phyloP scores from a whole-genome alignment of 208 protist species.

The Zelonia costaricensis region DNA sequence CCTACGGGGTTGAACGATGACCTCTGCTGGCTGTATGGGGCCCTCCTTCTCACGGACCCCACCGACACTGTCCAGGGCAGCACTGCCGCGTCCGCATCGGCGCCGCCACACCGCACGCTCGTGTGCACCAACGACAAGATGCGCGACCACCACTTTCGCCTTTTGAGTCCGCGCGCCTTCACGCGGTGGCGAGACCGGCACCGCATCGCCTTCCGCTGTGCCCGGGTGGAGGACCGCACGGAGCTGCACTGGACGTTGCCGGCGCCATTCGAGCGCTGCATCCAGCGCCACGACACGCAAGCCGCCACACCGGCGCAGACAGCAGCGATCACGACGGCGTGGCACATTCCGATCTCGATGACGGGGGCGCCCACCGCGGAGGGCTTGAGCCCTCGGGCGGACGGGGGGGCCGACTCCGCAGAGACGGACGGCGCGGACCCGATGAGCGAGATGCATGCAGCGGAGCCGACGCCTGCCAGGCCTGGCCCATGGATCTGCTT shows the following conservation, averaged over 20 bases:
- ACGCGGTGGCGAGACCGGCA: conserved; percentile 75
- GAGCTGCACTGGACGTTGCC: conserved; percentile 54
- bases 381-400: no score
- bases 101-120: conserved; percentile 24
- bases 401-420: no score
- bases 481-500: no score
- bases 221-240: conserved; percentile 28
- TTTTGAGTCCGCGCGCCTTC: conserved; percentile 72
- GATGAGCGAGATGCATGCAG: no score
- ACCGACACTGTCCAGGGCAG: conserved; percentile 17
- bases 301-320: no score
- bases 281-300: conserved; percentile 27
- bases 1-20: conserved; percentile 78
- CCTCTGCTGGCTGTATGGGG: conserved; percentile 78
- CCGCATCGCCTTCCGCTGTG: conserved; percentile 66
- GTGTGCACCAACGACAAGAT: conserved; percentile 84
- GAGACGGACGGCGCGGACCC: no score
- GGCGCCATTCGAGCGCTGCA: conserved; percentile 48
- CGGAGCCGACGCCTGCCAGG: no score
- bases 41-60: conserved; percentile 48
- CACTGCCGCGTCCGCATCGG: background rate
- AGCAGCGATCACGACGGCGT: background rate
- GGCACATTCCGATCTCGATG: background rate
- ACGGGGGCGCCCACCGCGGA: background rate
- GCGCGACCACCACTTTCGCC: conserved; percentile 81